These are phyloP conservation scores for Alternaria sp. DNA, from an alignment of 2,329 filamentous ascomycete genomes.

Conservation along the genomic window DNA sequence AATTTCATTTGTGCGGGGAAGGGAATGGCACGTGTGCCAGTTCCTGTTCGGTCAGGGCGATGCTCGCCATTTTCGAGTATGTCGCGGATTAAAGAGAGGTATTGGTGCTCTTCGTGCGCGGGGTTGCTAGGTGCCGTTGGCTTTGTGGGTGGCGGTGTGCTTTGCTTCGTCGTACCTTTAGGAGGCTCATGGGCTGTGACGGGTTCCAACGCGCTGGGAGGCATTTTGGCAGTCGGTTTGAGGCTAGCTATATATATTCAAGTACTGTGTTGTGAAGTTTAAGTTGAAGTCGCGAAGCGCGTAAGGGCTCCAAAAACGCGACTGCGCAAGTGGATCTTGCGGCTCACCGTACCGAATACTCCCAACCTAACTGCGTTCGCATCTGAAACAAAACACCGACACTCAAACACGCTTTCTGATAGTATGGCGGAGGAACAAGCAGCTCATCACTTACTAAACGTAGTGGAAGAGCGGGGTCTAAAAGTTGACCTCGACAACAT, in stretches of 20 bases:
- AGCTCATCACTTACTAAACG: conserved; percentile 55
- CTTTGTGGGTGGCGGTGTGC: conserved; percentile 15
- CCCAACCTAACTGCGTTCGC: conserved; percentile 34
- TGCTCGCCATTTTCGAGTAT: conserved; percentile 86
- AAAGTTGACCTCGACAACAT: conserved; percentile 57
- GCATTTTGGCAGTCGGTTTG: conserved; percentile 28
- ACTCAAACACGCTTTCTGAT: conserved; percentile 6
- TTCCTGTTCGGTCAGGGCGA: conserved; percentile 90
- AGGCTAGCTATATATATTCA: not conserved
- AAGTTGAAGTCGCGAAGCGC: conserved; percentile 32
- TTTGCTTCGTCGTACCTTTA: conserved; percentile 34
- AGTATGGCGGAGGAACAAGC: conserved; percentile 49
- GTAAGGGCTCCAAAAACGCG: conserved; percentile 39
- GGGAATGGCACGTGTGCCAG: conserved; percentile 89
- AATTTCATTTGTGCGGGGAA: conserved; percentile 89
- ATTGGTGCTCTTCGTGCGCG: conserved; percentile 88
- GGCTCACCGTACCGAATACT: conserved; percentile 28
- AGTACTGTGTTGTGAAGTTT: not conserved
- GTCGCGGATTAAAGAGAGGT: conserved; percentile 85
- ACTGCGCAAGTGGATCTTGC: conserved; percentile 38
- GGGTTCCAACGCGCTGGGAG: conserved; percentile 40
- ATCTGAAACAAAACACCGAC: conserved; percentile 36
- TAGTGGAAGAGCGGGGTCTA: conserved; percentile 57
- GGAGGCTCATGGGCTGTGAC: conserved; percentile 30
- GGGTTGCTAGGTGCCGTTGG: conserved; percentile 25